These are phyloP conservation scores for Alternaria brassicae DNA, from an alignment of 2,329 filamentous ascomycete genomes.

Conservation along the genomic window DNA sequence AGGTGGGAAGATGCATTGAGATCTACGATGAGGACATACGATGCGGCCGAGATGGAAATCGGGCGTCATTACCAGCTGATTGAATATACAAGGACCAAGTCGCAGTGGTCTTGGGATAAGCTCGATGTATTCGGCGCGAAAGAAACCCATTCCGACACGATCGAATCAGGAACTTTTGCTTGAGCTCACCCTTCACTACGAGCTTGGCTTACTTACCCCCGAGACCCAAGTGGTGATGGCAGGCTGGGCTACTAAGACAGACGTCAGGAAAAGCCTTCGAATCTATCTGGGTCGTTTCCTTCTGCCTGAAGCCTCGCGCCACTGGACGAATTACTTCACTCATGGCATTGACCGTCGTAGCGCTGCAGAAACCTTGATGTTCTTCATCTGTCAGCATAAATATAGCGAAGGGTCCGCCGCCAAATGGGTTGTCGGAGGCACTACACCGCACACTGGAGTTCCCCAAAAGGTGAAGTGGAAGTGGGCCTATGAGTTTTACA, in stretches of 20 bases:
- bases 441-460: neutral
- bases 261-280: neutral
- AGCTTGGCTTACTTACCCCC: neutral
- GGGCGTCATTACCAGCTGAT: neutral
- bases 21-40: neutral
- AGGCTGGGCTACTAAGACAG: neutral
- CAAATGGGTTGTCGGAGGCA: neutral
- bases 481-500: neutral
- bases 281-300: neutral
- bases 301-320: neutral
- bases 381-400: neutral
- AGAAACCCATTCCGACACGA: neutral
- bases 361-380: neutral
- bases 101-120: neutral
- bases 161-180: neutral
- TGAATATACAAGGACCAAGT: neutral
- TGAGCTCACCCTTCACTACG: neutral
- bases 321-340: neutral
- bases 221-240: neutral
- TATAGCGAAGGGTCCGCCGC: neutral
- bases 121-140: neutral
- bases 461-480: neutral
- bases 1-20: neutral
- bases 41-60: neutral
- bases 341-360: neutral